Evolutionary conservation across 257 asterid species (phyloP).

Genomic region (Nicotiana noctiflora): DNA sequence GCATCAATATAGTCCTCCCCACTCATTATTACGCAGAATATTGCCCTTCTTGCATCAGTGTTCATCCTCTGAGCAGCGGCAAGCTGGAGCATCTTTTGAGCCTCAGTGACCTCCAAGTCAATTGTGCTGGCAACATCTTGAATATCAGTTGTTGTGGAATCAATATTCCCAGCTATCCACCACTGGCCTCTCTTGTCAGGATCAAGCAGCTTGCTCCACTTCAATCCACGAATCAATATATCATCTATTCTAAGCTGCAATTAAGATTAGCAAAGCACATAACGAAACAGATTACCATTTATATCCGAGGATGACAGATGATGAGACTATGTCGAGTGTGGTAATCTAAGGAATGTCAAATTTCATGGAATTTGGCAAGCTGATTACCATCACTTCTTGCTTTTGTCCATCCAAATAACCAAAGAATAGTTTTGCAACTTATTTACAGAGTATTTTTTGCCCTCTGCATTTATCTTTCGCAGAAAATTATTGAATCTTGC

Average conservation of each 20-base stretch:
- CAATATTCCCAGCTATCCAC: conserved; percentile 79
- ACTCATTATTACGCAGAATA: conserved; percentile 85
- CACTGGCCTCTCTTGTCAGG: conserved; percentile 90
- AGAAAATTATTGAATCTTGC: neutral
- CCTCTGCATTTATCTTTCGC: neutral
- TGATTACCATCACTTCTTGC: neutral
- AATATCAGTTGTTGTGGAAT: conserved; percentile 36
- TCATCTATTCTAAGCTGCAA: conserved; percentile 74
- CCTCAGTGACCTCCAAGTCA: conserved; percentile 66
- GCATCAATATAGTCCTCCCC: conserved; percentile 91
- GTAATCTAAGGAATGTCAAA: neutral
- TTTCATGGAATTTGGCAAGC: neutral
- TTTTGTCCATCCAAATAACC: neutral
- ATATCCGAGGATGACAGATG: neutral
- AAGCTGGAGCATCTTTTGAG: conserved; percentile 77
- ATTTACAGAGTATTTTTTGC: neutral
- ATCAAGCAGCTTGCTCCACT: conserved; percentile 86
- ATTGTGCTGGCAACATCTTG: conserved; percentile 69
- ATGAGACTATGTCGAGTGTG: conserved; percentile 1
- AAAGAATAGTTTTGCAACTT: neutral
- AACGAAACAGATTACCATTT: neutral
- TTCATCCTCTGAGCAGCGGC: conserved; percentile 95
- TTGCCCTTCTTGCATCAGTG: conserved; percentile 84
- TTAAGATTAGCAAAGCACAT: neutral
- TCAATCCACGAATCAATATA: conserved; percentile 61